These are phyloP conservation scores for Priceomyces melissophilus DNA, from an alignment of 805 yeast species.

Conservation along the genomic window DNA sequence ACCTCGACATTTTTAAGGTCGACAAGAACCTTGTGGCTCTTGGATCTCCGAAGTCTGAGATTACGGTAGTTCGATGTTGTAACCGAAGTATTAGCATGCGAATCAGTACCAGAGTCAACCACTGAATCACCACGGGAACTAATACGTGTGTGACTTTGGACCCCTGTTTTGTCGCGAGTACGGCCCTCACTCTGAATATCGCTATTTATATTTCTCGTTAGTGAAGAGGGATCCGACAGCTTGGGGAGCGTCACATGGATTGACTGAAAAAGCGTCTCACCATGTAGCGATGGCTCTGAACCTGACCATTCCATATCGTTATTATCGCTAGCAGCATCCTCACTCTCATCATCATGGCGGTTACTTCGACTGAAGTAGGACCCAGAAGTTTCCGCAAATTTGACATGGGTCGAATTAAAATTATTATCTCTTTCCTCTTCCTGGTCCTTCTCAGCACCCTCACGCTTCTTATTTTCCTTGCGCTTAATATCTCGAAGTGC, in stretches of 20 bases:
- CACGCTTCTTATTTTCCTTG: constrained; percentile 1
- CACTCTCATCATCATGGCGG: constrained; percentile 6
- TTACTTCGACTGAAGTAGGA: no score
- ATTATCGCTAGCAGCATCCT: constrained; percentile 8
- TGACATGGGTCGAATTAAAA: no score
- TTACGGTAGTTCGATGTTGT: constrained; percentile 35
- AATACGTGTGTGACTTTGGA: constrained; percentile 8
- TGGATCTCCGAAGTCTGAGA: constrained; percentile 64
- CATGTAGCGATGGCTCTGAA: constrained; percentile 31
- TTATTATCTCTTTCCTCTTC: constrained; percentile 6
- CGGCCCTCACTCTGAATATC: constrained; percentile 20
- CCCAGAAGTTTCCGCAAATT: no score
- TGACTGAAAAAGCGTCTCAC: constrained; percentile 73
- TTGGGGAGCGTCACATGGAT: constrained; percentile 64
- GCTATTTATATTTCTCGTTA: constrained; percentile 54
- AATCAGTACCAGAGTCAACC: background rate
- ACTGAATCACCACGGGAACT: background rate
- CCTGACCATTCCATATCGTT: constrained; percentile 10
- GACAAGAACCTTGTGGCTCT: constrained; percentile 53
- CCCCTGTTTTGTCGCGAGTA: background rate
- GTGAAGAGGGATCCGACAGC: constrained; percentile 40
- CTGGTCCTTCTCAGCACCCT: background rate
- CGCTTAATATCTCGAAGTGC: constrained; percentile 28
- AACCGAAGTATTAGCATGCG: constrained; percentile 17
- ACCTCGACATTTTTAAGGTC: constrained; percentile 54